Base-by-base conservation (phyloP, 2,329 filamentous ascomycete genomes). In the Botrytis pseudocinerea region DNA sequence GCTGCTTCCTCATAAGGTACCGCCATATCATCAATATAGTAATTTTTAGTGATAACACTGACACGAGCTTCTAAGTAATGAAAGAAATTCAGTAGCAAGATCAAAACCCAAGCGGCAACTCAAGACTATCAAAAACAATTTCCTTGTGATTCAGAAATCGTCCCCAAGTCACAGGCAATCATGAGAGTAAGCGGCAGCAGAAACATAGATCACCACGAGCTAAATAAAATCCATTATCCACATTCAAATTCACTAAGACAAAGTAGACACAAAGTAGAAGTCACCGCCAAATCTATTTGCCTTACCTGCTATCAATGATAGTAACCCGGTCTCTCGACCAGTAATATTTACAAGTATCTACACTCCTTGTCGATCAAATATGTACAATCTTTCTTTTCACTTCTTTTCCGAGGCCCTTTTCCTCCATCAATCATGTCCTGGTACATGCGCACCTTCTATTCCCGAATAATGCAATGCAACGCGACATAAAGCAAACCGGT, bases 311-410 rank as follows among this genome's bases (percentile, higher is more conserved):
- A 68, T 54, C 46, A 54, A 68, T 40, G 25, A 42, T 40, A 54
- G 25, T 54, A 51, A 48, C 46, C n/a, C 51, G 35, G 32, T 54
- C 54, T 42, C 10, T 40, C 25, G 35, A 68, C 25, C 64, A 68
- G 64, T 48, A 54, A 68, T 68, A 68, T 68, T 54, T 54, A 68
- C 64, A 54, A 40, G 12, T 42, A 68, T 68, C 25, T 54, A 54
- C 46, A 40, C 35, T 4, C 48, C 16, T 42, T 20, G 64, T 40
- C 35, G 46, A 51, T 68, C 46, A 48, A 40, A 42, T 54, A 68
- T 68, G 38, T 68, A 54, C 25, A 68, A 54, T 28, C 16, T 54
- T 40, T 68, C 64, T 42, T 20, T 40, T 10, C 22, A 14, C 25
- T 68, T 68, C 35, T n/a, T n/a, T 20, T 18, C 22, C 16, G 40